Base-by-base conservation (phyloP, 345 rosid species). In the Eucalyptus regnans region DNA sequence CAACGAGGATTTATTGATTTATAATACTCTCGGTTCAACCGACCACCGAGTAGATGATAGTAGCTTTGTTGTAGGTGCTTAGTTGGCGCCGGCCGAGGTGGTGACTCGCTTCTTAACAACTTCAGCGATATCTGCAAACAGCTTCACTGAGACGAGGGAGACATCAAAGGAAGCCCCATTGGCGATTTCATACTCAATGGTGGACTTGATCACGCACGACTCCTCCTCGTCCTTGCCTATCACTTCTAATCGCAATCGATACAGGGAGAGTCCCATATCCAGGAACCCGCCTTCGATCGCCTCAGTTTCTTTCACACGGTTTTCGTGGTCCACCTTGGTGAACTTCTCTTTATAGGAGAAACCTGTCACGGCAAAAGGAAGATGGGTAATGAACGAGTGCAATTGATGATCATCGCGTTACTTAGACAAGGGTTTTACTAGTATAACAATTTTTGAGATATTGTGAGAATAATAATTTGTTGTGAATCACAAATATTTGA, bases 391-490 rank as follows among this genome's bases (percentile, higher is more conserved):
- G 13, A 23, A 76, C 20, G 48, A 18, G 48, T 20, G 83, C 15
- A 41, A 52, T 2, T 48, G 56, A 13, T 29, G 60, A 43, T 33
- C 3, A 50, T 29, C 3, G 85, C 7, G 12, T 20, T 46, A 71
- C 23, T 76, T 16, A 76, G 49, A 49, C 4, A 18, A 18, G 58
- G 23, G 9, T 7, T 52, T 52, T 52, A 9, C 58, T 52, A 52
- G 23, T 52, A 18, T 18, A 18, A 52, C 7, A 18, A 7, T 52
- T 52, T 52, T 18, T 52, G 3, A 52, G 23, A 0, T 18, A 52
- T 3, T 7, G 0, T 17, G 0, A 7, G 4, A 0, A 51, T 51
- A 17, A 51, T 0, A 0, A 0, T 52, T 52, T 52, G 4, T 52
- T 52, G 7, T 52, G 23, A 52, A 52, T 22, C 0, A 18, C 0